A percentile compares a stretch with the other conserved stretches of the same genome.
phyloP scores from a whole-genome alignment of 306 rosid genomes.

The Acacia crassicarpa region DNA sequence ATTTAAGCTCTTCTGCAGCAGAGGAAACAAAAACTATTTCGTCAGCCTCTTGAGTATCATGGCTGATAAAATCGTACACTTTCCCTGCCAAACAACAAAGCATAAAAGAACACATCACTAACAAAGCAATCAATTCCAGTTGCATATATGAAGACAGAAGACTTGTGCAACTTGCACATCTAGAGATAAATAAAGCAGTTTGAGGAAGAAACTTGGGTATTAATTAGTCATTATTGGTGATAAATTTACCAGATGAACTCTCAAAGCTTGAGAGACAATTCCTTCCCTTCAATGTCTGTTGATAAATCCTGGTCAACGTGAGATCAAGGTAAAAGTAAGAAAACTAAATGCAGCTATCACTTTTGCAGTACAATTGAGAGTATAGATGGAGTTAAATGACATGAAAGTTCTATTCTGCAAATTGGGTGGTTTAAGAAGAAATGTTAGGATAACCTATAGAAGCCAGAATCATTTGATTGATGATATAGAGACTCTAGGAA shows the following conservation, averaged over 20 bases:
- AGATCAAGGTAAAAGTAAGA: not conserved
- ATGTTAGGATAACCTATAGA: not conserved
- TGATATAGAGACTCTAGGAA: not conserved
- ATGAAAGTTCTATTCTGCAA: not conserved
- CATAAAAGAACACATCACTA: constrained; percentile 1
- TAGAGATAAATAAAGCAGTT: not conserved
- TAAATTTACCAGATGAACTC: constrained; percentile 62
- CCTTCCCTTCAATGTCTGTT: constrained; percentile 64
- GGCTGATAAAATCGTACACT: constrained; percentile 64
- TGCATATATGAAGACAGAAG: not conserved
- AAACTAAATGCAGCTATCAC: not conserved
- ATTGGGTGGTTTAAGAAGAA: not conserved
- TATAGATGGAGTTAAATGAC: not conserved
- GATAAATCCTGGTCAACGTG: constrained; percentile 27
- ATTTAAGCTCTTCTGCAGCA: constrained; percentile 24
- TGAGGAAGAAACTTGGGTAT: not conserved
- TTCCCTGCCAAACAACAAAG: constrained; percentile 52
- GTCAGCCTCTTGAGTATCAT: constrained; percentile 48
- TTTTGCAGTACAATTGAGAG: not conserved
- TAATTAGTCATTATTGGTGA: not conserved
- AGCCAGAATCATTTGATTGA: not conserved
- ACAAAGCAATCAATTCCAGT: constrained; percentile 8
- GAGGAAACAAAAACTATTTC: constrained; percentile 71
- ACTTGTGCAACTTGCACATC: not conserved
- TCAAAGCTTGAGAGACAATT: constrained; percentile 54